Evolutionary conservation across 768 basidiomycete genomes (phyloP), one percentile per base, ranked within the genome.

Genomic region (Amanita pseudoporphyria): DNA sequence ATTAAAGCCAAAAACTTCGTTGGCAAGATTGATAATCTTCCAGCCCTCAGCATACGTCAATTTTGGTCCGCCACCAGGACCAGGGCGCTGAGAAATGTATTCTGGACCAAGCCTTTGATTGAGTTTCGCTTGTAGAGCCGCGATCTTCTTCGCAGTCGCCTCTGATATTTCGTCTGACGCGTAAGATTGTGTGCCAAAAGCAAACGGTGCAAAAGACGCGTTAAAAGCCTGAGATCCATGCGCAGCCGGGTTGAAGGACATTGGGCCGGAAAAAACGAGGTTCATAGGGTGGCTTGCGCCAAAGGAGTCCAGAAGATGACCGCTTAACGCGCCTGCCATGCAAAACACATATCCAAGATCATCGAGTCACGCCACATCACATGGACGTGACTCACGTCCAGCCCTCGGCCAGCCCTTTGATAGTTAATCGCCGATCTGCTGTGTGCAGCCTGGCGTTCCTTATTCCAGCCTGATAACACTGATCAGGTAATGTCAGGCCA

Each of bases 1-100:
- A 54, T 98, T 91, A 71, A 92, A 97, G 1, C 95, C 95, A 66
- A 99, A 98, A 37, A 98, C 87, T 55, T 99, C 95, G 62, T 99
- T 99, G 2, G 95, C 96, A 19, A 99, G 75, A 60, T 94, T 95
- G 65, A 99, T 96, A 32, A 93, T 84, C 68, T 91, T 94, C 95
- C 95, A 98, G 0, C 95, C 96, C 62, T 98, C 95, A 1, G 87
- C 85, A 60, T 99, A 97, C 13, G 86, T 93, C 40, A 99, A 70
- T 64, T 94, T 96, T 13, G 78, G 77, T 3, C 87, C 89, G 36
- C 85, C 87, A 14, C 84, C 86, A 2, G 89, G 91, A 3, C 95
- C 94, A 6, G 88, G 84, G 13, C 96, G 74, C 55, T 85, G 83
- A 2, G 88, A 91, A 49, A 99, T 78, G 59, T 79, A 96, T 67